Evolutionary conservation across 306 rosid genomes (phyloP).

Genomic region (Canavalia ensiformis): DNA sequence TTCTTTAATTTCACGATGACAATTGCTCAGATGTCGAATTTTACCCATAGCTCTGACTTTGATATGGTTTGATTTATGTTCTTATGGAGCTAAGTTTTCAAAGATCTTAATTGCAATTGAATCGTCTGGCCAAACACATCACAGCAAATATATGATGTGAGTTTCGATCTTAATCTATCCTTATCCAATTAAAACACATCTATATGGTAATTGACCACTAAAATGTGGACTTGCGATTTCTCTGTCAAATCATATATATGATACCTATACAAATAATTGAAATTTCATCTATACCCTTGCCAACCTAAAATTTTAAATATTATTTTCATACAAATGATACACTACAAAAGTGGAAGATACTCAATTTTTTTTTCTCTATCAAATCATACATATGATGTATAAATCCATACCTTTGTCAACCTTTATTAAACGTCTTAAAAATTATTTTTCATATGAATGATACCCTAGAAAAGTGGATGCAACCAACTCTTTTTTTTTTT

Average conservation of each 20-base stretch:
- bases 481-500: background rate
- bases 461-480: background rate
- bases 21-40: background rate
- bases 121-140: conserved; percentile 1
- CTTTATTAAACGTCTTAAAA: background rate
- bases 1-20: background rate
- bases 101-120: conserved; percentile 17
- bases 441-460: background rate
- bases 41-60: background rate
- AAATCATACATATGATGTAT: background rate
- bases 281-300: conserved; percentile 12
- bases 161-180: conserved; percentile 7
- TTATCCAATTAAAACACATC: background rate
- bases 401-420: conserved; percentile 8
- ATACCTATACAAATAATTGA: background rate
- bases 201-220: background rate
- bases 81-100: background rate
- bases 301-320: background rate
- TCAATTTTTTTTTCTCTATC: background rate
- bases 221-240: background rate
- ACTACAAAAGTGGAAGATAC: background rate
- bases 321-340: background rate
- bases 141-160: background rate
- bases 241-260: conserved; percentile 24
- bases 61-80: background rate